A percentile compares a stretch with the other conserved stretches of the same genome.
Conservation (phyloP, 169 alveolate genomes). For the Eimeria falciformis region DNA sequence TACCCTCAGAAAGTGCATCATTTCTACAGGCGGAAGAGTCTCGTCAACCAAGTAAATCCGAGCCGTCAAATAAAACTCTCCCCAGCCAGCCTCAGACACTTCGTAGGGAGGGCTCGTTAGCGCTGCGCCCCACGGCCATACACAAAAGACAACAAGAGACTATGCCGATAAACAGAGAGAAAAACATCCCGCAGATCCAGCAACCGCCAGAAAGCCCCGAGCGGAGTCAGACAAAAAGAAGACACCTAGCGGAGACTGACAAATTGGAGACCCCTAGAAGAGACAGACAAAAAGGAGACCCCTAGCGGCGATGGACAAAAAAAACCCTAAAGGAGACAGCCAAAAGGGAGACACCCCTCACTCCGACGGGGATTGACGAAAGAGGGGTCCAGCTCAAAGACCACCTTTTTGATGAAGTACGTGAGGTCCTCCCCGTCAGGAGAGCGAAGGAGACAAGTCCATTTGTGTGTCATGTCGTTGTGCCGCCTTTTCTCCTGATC, state of each 20-base stretch:
- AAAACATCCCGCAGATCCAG: too few species aligned
- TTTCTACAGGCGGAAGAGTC: conserved; percentile 88
- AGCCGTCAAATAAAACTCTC: conserved; percentile 92
- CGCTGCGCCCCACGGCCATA: conserved; percentile 57
- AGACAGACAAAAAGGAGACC: too few species aligned
- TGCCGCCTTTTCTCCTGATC: conserved; percentile 70
- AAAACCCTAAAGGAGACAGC: too few species aligned
- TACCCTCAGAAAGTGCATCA: conserved; percentile 85
- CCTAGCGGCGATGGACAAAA: too few species aligned
- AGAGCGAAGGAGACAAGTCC: conserved; percentile 78
- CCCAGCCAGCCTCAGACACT: conserved; percentile 94
- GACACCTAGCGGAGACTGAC: background rate
- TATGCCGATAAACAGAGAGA: too few species aligned
- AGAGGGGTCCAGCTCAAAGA: conserved; percentile 89
- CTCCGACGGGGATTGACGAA: conserved; percentile 86
- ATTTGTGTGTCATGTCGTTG: conserved; percentile 77
- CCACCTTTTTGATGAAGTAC: conserved; percentile 89
- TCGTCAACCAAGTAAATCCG: conserved; percentile 88
- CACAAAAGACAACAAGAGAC: too few species aligned
- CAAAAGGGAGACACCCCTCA: background rate
- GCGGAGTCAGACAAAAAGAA: too few species aligned
- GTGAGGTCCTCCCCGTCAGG: conserved; percentile 76
- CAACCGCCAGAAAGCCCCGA: too few species aligned
- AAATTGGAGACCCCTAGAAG: too few species aligned
- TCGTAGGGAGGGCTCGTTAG: conserved; percentile 91